Evolutionary conservation across 129 eudicot genomes (phyloP).

Genomic region (Pseudognaphalium luteoalbum): DNA sequence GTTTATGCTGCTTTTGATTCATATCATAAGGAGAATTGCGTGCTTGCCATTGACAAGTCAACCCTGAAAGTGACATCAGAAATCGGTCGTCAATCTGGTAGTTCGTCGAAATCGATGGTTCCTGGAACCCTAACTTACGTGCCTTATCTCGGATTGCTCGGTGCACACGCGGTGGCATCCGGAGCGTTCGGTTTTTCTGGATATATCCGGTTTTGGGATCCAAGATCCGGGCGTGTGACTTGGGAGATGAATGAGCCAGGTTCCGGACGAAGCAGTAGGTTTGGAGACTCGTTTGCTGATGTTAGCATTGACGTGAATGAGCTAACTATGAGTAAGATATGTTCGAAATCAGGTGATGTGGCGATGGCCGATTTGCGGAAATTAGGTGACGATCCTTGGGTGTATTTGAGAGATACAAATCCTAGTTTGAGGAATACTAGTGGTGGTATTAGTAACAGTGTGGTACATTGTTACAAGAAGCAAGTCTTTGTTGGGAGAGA

Average conservation of each 20-base stretch:
- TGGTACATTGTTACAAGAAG: slow-evolving; percentile 63
- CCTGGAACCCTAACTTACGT: slow-evolving; percentile 57
- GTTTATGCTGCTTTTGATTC: slow-evolving; percentile 67
- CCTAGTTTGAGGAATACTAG: slow-evolving; percentile 64
- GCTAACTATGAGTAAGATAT: slow-evolving; percentile 53
- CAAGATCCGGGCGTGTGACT: slow-evolving; percentile 53
- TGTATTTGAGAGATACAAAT: slow-evolving; percentile 76
- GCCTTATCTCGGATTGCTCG: slow-evolving; percentile 38
- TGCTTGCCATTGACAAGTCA: slow-evolving; percentile 59
- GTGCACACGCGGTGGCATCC: slow-evolving; percentile 53
- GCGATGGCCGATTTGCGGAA: slow-evolving; percentile 80
- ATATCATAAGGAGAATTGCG: slow-evolving; percentile 68
- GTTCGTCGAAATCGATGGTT: slow-evolving; percentile 55
- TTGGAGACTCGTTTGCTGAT: slow-evolving; percentile 90
- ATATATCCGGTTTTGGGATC: slow-evolving; percentile 73
- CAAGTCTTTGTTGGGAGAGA: slow-evolving; percentile 83
- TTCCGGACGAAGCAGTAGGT: slow-evolving; percentile 77
- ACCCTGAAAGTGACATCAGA: slow-evolving; percentile 50
- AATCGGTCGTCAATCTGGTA: slow-evolving; percentile 68
- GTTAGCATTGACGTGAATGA: slow-evolving; percentile 59
- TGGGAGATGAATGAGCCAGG: slow-evolving; percentile 98
- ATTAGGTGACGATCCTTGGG: slow-evolving; percentile 85
- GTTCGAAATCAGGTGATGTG: slow-evolving; percentile 80
- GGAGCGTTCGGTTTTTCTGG: slow-evolving; percentile 96
- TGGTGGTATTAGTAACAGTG: slow-evolving; percentile 44